Evolutionary conservation across 2,329 filamentous ascomycete genomes (phyloP).

Genomic region (Aspergillus flavus): DNA sequence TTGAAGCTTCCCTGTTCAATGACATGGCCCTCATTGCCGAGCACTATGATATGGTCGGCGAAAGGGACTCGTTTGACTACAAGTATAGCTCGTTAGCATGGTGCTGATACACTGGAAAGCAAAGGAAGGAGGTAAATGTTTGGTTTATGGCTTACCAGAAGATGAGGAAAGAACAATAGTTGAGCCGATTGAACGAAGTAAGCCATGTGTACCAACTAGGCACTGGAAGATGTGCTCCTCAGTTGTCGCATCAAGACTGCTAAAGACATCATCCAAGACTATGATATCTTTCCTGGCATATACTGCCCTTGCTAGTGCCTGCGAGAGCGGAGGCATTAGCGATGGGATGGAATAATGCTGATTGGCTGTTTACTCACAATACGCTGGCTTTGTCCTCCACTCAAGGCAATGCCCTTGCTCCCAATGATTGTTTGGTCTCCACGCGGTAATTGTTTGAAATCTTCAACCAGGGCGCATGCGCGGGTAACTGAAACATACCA

Average conservation of each 20-base stretch:
- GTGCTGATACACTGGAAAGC: background rate
- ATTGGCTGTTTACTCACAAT: slow-evolving; percentile 37
- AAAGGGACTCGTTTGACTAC: slow-evolving; percentile 44
- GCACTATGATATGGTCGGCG: slow-evolving; percentile 46
- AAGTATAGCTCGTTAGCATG: background rate
- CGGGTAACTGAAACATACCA: slow-evolving; percentile 43
- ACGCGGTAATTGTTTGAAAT: slow-evolving; percentile 43
- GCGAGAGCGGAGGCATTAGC: background rate
- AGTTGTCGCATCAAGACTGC: slow-evolving; percentile 53
- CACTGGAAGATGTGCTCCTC: slow-evolving; percentile 53
- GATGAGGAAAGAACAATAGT: slow-evolving; percentile 46
- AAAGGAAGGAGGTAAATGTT: background rate
- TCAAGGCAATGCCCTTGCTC: slow-evolving; percentile 54
- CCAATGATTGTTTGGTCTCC: slow-evolving; percentile 53
- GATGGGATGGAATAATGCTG: background rate
- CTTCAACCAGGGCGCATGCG: slow-evolving; percentile 42
- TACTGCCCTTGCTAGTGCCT: slow-evolving; percentile 55
- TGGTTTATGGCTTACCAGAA: slow-evolving; percentile 27
- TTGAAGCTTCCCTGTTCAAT: slow-evolving; percentile 46
- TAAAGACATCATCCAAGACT: slow-evolving; percentile 56
- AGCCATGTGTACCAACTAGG: slow-evolving; percentile 50
- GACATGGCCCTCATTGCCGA: slow-evolving; percentile 42
- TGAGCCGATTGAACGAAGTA: slow-evolving; percentile 44
- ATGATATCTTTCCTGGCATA: slow-evolving; percentile 53
- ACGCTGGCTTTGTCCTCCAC: slow-evolving; percentile 56